Percentiles rank a stretch among this genome's conserved stretches.
These are phyloP conservation scores for Lactarius vividus DNA, from an alignment of 768 basidiomycete genomes.

Conservation along the genomic window DNA sequence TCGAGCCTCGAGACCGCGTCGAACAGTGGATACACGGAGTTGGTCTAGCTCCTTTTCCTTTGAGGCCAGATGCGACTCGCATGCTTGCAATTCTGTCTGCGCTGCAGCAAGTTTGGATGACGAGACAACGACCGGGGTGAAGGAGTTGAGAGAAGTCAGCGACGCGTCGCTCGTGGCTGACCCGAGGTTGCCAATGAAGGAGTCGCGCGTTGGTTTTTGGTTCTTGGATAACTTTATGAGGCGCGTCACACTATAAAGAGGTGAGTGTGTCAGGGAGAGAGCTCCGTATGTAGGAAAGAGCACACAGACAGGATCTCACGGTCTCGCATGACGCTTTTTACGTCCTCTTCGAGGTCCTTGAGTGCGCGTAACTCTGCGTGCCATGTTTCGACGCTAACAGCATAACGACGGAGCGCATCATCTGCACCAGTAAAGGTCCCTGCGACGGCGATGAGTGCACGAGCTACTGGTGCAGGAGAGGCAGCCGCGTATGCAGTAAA, in stretches of 20 bases:
- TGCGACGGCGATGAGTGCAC: slow-evolving; percentile 52
- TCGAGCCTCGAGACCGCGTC: slow-evolving; percentile 59
- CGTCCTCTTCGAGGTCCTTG: slow-evolving; percentile 70
- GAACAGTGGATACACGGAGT: slow-evolving; percentile 52
- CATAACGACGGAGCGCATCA: slow-evolving; percentile 63
- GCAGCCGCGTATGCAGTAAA: slow-evolving; percentile 74
- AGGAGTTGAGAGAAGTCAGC: slow-evolving; percentile 26
- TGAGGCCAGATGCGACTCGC: slow-evolving; percentile 66
- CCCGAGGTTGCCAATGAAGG: slow-evolving; percentile 40
- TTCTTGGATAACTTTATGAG: slow-evolving; percentile 76
- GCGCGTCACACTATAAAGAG: slow-evolving; percentile 58
- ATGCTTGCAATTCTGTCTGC: slow-evolving; percentile 78
- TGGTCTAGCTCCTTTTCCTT: slow-evolving; percentile 65
- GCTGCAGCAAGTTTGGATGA: slow-evolving; percentile 56
- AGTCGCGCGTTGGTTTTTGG: slow-evolving; percentile 41
- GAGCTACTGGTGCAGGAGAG: slow-evolving; percentile 52
- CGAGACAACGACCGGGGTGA: slow-evolving; percentile 8
- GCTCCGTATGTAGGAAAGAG: not conserved
- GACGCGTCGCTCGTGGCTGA: slow-evolving; percentile 42
- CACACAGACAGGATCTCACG: slow-evolving; percentile 73
- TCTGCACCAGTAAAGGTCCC: slow-evolving; percentile 61
- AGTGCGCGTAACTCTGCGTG: slow-evolving; percentile 56
- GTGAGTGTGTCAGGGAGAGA: not conserved
- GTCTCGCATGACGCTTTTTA: slow-evolving; percentile 66
- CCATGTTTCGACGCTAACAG: slow-evolving; percentile 61